Base-by-base conservation (phyloP, 306 rosid genomes). In the Begonia peltatifolia region DNA sequence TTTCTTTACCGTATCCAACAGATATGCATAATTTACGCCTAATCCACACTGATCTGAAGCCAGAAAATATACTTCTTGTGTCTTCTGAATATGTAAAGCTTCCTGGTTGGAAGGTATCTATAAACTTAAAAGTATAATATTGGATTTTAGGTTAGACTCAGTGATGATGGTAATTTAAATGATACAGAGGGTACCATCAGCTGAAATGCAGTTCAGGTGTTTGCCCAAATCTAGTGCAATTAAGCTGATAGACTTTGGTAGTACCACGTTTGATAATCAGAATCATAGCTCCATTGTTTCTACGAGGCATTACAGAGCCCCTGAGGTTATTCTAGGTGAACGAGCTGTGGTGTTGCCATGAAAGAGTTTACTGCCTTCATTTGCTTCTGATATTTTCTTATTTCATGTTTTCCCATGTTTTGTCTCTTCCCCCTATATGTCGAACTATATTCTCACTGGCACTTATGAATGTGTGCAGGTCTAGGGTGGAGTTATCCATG, bases 181-280 rank as follows among this genome's bases (percentile, higher is more conserved):
- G 82, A 74, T 82, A 84, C 96, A 88, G 97, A 84, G 80, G 75
- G 58, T 73, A 75, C 74, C 70, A 58, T 79, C 97, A 52, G 95
- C 77, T 68, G 95, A 75, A 71, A 75, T 30, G 59, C 82, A 82
- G 63, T 69, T 69, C 87, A 77, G 88, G 79, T 82, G 87, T 86
- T 84, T 88, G 87, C 97, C 97, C 78, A 88, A 84, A 89, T 88
- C 97, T 73, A 84, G 95, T 82, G 93, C 95, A 76, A 84, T 88
- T 84, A 88, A 88, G 93, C 93, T 88, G 89, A 88, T 88, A 77
- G 97, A 88, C 84, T 88, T 88, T 76, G 97, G 97, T 74, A 88
- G 97, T 82, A 66, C 97, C 63, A 88, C 84, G 59, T 77, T 55
- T 82, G 97, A 82, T 67, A 77, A 79, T 76, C 84, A 88, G 81